A percentile compares a stretch with the other conserved stretches of the same genome.
phyloP scores from a whole-genome alignment of 148 eudicot species.

The Vaccinium corymbosum region DNA sequence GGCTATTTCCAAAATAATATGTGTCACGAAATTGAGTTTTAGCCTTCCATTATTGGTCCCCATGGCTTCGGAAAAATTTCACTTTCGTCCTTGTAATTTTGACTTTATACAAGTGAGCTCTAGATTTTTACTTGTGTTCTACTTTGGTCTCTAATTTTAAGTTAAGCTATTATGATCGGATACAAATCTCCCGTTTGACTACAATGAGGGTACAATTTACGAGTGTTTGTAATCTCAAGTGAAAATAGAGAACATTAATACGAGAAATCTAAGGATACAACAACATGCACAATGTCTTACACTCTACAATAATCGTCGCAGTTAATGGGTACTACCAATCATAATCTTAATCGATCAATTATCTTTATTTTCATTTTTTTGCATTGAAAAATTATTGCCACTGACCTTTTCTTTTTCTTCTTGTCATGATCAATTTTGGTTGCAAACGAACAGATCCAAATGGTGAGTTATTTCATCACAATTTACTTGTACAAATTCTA shows the following conservation, averaged over 20 bases:
- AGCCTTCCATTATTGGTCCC: background rate
- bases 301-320: no score
- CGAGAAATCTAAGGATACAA: no score
- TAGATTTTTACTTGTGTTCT: no score
- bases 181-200: background rate
- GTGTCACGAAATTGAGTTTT: no score
- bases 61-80: background rate
- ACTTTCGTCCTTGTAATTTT: background rate
- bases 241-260: background rate
- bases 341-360: no score
- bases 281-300: no score
- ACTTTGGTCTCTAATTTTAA: background rate
- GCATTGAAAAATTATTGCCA: background rate
- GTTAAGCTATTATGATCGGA: background rate
- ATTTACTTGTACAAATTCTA: background rate
- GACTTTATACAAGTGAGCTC: background rate
- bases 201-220: background rate
- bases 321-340: no score
- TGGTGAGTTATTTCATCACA: slow-evolving; percentile 35
- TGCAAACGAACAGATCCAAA: slow-evolving; percentile 52
- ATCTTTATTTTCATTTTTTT: background rate
- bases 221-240: background rate
- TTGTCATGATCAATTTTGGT: slow-evolving; percentile 6
- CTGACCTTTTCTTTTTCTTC: background rate
- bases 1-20: background rate